Base-by-base conservation (phyloP, 192 early-diverging fungal species). In the Allomyces macrogynus region DNA sequence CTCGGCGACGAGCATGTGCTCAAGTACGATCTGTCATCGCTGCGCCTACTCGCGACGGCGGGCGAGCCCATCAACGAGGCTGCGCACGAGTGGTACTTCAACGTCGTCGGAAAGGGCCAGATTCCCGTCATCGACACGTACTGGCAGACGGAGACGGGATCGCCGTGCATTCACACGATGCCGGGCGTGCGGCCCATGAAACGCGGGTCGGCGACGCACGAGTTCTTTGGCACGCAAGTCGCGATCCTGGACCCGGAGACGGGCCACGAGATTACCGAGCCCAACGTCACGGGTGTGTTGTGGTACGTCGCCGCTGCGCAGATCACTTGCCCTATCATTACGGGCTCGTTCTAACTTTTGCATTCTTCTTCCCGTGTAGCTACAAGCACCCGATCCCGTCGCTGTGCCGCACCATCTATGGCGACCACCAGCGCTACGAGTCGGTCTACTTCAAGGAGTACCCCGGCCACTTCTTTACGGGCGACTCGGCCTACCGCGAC, bases 71-170 rank as follows among this genome's bases (percentile, higher is more conserved):
- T 84, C 62, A 87, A 89, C 64, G 79, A 84, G 3, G 91, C 86
- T 63, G 91, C 89, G 24, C 80, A 88, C 26, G 70, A 68, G 42
- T 84, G 81, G 62, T 76, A 72, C 67, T 71, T 71, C 42, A 32
- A 71, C 18, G 65, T 77, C 24, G 79, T 84, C 60, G 68, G 68
- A 1, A 65, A 71, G 24, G 70, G 60, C 20, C 2, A 23, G 60
- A 61, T 77, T 8, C 78, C 82, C 54, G 78, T 92, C 8, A 81
- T 85, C 65, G 91, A 94, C 73, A 87, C 90, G 68, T 94, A 83
- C 72, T 94, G 91, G 91, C 86, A 88, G 61, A 91, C 91, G 0
- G 91, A 93, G 64, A 87, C 84, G 49, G 89, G 91, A 5, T 85
- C 81, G 44, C 89, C 91, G 1, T 85, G 91, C 73, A 87, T 88